These are phyloP conservation scores for Oryza rufipogon DNA, from an alignment of 176 grass and related monocot species.

Conservation along the genomic window DNA sequence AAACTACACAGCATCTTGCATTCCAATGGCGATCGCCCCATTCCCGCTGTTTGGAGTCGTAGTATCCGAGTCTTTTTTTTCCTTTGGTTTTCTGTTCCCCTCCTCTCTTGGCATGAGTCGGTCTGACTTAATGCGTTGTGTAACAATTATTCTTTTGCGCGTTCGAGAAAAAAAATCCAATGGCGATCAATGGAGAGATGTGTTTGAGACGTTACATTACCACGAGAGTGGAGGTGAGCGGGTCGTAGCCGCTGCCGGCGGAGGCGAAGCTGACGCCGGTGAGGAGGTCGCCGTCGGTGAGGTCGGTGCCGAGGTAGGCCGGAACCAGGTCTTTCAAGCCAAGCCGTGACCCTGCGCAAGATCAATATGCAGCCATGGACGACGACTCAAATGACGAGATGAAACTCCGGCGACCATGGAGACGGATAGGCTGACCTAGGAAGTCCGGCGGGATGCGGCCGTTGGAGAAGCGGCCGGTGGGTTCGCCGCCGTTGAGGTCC, in stretches of 20 bases:
- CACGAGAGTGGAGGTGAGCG: slow-evolving; percentile 50
- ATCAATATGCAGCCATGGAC: neutral
- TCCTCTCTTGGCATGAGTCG: too few species aligned
- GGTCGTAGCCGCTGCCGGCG: slow-evolving; percentile 48
- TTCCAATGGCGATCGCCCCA: neutral
- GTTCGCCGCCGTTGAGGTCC: slow-evolving; percentile 52
- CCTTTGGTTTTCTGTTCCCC: too few species aligned
- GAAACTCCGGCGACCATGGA: neutral
- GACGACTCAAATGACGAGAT: neutral
- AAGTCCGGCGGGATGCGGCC: slow-evolving; percentile 55
- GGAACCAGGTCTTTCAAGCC: slow-evolving; percentile 56
- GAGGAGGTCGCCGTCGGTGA: slow-evolving; percentile 46
- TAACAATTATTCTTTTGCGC: too few species aligned
- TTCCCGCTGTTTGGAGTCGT: too few species aligned
- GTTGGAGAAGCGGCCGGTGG: slow-evolving; percentile 69
- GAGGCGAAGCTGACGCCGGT: slow-evolving; percentile 62
- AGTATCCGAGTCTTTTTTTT: too few species aligned
- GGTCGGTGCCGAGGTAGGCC: slow-evolving; percentile 44
- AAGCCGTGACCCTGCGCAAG: slow-evolving; percentile 38
- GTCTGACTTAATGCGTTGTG: too few species aligned
- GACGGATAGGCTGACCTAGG: slow-evolving; percentile 27
- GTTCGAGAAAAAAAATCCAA: neutral
- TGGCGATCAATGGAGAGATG: neutral
- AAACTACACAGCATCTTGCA: neutral
- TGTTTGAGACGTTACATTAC: slow-evolving; percentile 41